Evolutionary conservation across 768 basidiomycete species (phyloP), one percentile per base, ranked within the genome.

Genomic region (Rhizopogon vulgaris): DNA sequence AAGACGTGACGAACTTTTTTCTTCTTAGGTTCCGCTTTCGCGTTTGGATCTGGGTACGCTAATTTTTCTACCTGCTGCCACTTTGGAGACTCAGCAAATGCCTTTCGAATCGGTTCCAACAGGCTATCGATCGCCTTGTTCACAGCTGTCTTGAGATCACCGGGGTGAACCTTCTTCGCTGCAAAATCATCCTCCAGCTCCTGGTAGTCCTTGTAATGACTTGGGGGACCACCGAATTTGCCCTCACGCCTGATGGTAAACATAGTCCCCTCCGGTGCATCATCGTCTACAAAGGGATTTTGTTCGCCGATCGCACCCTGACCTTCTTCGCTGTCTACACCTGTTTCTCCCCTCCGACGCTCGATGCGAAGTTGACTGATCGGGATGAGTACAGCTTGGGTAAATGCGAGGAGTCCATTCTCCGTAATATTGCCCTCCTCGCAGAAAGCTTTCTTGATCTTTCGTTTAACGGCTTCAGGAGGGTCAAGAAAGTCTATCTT

Each of bases 401-500:
- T 78, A 73, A 97, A 97, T 2, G 89, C 74, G 4, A 96, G 78
- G 0, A 97, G 72, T 25, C 92, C 95, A 68, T 99, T 99, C 24
- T 89, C 92, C 41, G 82, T 78, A 47, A 83, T 72, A 63, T 89
- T 93, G 14, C 94, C 94, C 60, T 94, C 92, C 60, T 95, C 93
- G 68, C 94, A 98, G 66, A 95, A 93, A 1, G 96, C 94, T 22
- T 76, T 74, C 69, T 89, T 92, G 69, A 98, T 82, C 75, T 97
- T 98, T 70, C 83, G 85, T 62, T 87, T 85, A 45, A 97, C 80
- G 38, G 75, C 79, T 27, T 90, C 87, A 0, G 94, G 84, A 3
- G 83, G 66, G 68, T 98, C 95, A 56, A 99, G 83, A 70, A 98
- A 91, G 73, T 99, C 96, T 66, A 98, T 95, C 71, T 99, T 99